Evolutionary conservation across 768 basidiomycete genomes (phyloP).

Genomic region (Leccinum barrowsii): DNA sequence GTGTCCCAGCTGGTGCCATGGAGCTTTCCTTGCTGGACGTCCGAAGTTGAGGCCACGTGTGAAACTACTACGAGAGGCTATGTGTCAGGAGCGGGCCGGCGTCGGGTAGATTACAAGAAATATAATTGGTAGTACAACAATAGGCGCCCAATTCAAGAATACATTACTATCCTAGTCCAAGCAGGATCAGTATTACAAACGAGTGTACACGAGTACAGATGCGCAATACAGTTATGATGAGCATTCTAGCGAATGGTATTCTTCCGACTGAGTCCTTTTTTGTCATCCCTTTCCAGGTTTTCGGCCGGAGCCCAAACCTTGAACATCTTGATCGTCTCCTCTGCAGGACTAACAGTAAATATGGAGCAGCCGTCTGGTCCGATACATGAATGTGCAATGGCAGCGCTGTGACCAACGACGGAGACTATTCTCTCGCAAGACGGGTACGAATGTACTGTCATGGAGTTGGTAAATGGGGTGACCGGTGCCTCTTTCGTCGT

Average conservation of each 20-base stretch:
- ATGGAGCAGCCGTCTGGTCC: conserved; percentile 59
- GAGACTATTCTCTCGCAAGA: conserved; percentile 49
- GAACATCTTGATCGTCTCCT: conserved; percentile 74
- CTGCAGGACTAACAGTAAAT: conserved; percentile 60
- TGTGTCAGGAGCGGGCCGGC: background rate
- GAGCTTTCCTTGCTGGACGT: background rate
- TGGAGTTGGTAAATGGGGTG: conserved; percentile 37
- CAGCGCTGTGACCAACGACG: conserved; percentile 51
- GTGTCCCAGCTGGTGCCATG: conserved; percentile 24
- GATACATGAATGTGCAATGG: conserved; percentile 59
- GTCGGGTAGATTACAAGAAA: too few relatives aligned
- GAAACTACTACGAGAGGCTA: background rate
- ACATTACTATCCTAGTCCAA: conserved; percentile 10
- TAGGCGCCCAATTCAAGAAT: conserved; percentile 4
- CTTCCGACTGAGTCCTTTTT: conserved; percentile 21
- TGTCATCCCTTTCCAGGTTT: conserved; percentile 15
- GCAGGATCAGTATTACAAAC: conserved; percentile 4
- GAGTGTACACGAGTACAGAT: conserved; percentile 4
- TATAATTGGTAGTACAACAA: background rate
- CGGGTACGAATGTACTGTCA: conserved; percentile 54
- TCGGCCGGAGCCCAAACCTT: conserved; percentile 50
- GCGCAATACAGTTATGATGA: conserved; percentile 1
- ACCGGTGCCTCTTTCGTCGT: conserved; percentile 19
- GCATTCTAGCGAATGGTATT: conserved; percentile 25
- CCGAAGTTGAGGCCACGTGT: background rate